Conservation (phyloP, 2,329 filamentous ascomycete species). For the Sclerotiophoma versabilis region DNA sequence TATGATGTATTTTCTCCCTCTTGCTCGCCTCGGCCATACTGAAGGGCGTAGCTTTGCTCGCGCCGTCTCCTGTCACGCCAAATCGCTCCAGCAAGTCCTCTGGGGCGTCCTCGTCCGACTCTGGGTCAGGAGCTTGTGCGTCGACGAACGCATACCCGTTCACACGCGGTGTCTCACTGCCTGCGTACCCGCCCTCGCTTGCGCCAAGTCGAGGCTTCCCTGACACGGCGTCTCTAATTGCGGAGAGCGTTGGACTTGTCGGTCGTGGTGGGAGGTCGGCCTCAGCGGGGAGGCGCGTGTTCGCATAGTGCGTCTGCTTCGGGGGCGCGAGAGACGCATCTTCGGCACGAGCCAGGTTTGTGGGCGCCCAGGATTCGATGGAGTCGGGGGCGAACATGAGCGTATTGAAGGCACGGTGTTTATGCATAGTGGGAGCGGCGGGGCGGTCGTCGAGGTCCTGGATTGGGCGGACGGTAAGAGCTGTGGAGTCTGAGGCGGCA, state of each 20-base stretch:
- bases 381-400: constrained; percentile 85
- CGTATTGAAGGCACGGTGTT: constrained; percentile 73
- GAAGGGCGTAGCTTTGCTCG: constrained; percentile 61
- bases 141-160: constrained; percentile 96
- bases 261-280: constrained; percentile 58
- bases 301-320: constrained; percentile 78
- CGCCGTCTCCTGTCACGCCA: constrained; percentile 39
- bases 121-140: constrained; percentile 81
- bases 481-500: constrained; percentile 51
- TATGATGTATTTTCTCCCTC: constrained; percentile 79
- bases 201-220: constrained; percentile 70
- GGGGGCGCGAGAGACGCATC: constrained; percentile 75
- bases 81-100: constrained; percentile 54
- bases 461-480: constrained; percentile 58
- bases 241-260: constrained; percentile 82
- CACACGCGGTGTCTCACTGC: constrained; percentile 83
- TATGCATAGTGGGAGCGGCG: constrained; percentile 78
- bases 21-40: constrained; percentile 75
- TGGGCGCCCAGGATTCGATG: constrained; percentile 62
- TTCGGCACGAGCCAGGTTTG: constrained; percentile 72
- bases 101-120: constrained; percentile 47
- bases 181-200: constrained; percentile 67
- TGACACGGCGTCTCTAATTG: constrained; percentile 81
- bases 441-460: constrained; percentile 73
- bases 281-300: constrained; percentile 75